Conservation (phyloP, 2,329 filamentous ascomycete species). For the Canariomyces notabilis region DNA sequence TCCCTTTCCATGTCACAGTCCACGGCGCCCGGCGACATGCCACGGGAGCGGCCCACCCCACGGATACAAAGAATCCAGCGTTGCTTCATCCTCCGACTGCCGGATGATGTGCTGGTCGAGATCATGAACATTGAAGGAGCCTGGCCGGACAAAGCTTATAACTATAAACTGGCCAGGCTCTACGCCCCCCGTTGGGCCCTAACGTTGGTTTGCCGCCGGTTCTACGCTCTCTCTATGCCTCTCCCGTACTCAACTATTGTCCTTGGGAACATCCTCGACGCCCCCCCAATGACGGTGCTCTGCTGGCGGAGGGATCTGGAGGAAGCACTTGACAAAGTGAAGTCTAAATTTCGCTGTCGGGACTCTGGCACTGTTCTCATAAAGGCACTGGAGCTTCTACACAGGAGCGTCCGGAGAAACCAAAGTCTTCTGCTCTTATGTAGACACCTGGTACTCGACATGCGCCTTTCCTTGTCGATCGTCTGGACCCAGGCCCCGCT, state of each 20-base stretch:
- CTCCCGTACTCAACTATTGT: neutral
- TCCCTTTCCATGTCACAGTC: too few species aligned
- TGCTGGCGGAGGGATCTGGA: too few species aligned
- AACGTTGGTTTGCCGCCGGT: slow-evolving; percentile 7
- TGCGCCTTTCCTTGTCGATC: neutral
- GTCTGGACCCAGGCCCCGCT: too few species aligned
- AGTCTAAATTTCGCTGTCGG: too few species aligned
- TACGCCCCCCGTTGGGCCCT: slow-evolving; percentile 1
- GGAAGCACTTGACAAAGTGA: too few species aligned
- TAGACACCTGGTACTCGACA: neutral
- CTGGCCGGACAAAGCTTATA: neutral
- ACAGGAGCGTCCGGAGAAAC: neutral
- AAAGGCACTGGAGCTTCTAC: neutral
- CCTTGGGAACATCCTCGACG: neutral
- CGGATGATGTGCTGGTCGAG: neutral
- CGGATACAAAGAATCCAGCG: too few species aligned
- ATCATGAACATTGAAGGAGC: neutral
- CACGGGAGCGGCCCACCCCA: neutral
- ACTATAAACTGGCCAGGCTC: neutral
- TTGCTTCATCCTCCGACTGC: neutral
- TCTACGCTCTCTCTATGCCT: neutral
- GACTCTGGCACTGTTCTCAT: neutral
- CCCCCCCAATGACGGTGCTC: too few species aligned
- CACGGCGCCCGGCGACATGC: too few species aligned
- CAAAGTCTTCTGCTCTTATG: neutral